Evolutionary conservation across 139 green algal species (phyloP).

Genomic region (Picochlorum sp.): DNA sequence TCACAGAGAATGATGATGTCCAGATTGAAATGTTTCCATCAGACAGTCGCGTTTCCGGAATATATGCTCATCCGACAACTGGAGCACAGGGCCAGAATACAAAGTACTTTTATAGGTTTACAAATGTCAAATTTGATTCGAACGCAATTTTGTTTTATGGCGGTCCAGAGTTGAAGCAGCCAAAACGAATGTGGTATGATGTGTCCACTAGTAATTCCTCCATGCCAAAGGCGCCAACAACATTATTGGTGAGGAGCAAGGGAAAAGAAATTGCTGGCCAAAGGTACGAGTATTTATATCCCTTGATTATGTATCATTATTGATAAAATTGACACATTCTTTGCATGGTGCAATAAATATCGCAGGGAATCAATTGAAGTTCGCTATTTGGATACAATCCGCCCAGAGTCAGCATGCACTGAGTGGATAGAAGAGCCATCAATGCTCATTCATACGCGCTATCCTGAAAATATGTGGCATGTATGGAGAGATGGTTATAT

Average conservation of each 20-base stretch:
- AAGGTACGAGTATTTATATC: no score
- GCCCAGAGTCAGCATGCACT: background rate
- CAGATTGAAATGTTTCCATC: background rate
- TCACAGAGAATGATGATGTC: background rate
- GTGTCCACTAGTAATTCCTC: background rate
- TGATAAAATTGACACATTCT: no score
- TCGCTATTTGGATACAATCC: background rate
- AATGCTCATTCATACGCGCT: background rate
- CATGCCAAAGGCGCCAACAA: background rate
- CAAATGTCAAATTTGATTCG: constrained; percentile 1
- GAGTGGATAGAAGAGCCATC: background rate
- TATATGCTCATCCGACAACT: constrained; percentile 7
- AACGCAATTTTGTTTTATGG: background rate
- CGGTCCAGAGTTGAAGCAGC: background rate
- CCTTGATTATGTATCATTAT: background rate
- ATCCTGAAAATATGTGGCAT: constrained; percentile 1
- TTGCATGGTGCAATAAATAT: no score
- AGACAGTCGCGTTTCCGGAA: background rate
- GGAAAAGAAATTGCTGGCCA: background rate
- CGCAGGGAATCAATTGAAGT: background rate
- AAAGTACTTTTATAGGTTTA: constrained; percentile 7
- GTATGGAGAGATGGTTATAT: background rate
- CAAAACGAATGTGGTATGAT: constrained; percentile 1
- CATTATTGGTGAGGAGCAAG: background rate
- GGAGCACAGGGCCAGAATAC: background rate